A percentile compares a stretch with the other conserved stretches of the same genome.
phyloP scores from a whole-genome alignment of 495 filamentous ascomycete species.

The Hypomontagnella submonticulosa region DNA sequence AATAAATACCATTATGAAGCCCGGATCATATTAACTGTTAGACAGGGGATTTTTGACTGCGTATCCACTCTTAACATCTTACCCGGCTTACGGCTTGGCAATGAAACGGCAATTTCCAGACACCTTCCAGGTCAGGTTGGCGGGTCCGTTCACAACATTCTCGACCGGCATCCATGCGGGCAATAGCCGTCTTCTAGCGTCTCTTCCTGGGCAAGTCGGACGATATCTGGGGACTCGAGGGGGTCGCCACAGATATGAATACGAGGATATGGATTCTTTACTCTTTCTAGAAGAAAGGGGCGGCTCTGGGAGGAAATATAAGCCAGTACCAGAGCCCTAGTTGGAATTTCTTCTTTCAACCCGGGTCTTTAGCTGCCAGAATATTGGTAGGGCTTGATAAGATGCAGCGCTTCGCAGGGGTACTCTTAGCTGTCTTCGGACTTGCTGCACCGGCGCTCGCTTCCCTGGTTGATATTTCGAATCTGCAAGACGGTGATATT shows the following conservation, averaged over 20 bases:
- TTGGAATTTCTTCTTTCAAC: background rate
- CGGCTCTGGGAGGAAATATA: conserved; percentile 4
- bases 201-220: conserved; percentile 21
- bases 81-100: conserved; percentile 29
- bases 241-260: conserved; percentile 19
- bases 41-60: background rate
- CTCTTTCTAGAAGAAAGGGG: conserved; percentile 22
- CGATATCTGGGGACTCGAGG: conserved; percentile 5
- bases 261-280: conserved; percentile 19
- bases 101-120: conserved; percentile 37
- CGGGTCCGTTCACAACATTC: conserved; percentile 22
- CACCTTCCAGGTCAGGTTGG: conserved; percentile 22
- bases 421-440: conserved; percentile 16
- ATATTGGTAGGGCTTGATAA: conserved; percentile 15
- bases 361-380: background rate
- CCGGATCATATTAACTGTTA: background rate
- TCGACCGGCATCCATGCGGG: conserved; percentile 15
- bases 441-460: conserved; percentile 24
- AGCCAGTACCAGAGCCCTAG: background rate
- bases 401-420: conserved; percentile 19
- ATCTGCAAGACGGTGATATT: conserved; percentile 37
- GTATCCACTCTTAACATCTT: conserved; percentile 15
- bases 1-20: background rate
- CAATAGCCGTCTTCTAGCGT: conserved; percentile 7
- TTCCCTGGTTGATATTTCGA: conserved; percentile 11